Base-by-base conservation (phyloP, 768 basidiomycete genomes). In the Pisolithus sp. region DNA sequence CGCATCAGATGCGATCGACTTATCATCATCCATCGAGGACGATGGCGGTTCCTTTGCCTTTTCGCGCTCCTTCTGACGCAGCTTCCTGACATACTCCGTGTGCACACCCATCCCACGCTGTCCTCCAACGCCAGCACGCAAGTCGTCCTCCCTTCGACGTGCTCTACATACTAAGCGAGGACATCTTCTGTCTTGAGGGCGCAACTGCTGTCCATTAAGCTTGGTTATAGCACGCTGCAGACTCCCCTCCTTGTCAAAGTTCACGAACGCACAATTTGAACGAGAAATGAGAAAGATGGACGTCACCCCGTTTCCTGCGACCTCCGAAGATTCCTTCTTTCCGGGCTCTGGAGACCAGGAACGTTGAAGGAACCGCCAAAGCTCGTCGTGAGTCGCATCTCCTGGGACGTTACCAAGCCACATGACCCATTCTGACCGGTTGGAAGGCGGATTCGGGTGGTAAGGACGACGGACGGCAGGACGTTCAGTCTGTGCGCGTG, bases 261-360 rank as follows among this genome's bases (percentile, higher is more conserved):
- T 97, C 67, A 95, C 79, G 62, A 98, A 97, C 4, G 90, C 91
- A 68, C 94, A 97, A 61, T 83, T 90, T 2, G 93, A 94, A n/a
- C 91, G 82, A n/a, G 86, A 79, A 59, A 98, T 98, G 49, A 93
- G 81, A 69, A 95, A 96, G 53, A 98, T 83, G 12, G 89, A 93
- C 2, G 85, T 66, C 1, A 96, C 81, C 7, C 90, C 90, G 39
- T 73, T 73, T 51, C 48, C 54, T 13, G 44, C 26, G 18, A 7
- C 47, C 3, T 48, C 31, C 10, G 17, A 20, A 17, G 9, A 13
- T 17, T 51, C 52, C 7, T 24, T 34, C 34, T 34, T 26, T 20
- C 55, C 51, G 5, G 59, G 46, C 23, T 49, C 51, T 5, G 59
- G 42, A 17, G 62, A 49, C 17, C 56, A 51, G 7, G 62, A 54